These are phyloP conservation scores for Vitis labrusca DNA, from an alignment of 164 flowering plant genomes.

Conservation along the genomic window DNA sequence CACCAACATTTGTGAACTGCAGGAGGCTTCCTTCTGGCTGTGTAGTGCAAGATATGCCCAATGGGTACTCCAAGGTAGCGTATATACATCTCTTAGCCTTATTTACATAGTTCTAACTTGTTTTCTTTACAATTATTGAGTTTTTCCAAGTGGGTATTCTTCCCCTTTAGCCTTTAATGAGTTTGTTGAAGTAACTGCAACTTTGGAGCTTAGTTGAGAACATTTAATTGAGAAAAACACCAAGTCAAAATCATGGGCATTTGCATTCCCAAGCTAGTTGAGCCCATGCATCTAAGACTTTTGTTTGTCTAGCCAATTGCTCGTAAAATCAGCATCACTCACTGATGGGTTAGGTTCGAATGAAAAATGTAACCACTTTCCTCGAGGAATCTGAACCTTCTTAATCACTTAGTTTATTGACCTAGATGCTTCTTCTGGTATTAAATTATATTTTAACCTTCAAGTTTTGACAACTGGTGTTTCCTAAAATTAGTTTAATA, in stretches of 20 bases:
- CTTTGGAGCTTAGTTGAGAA: constrained; percentile 25
- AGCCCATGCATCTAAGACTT: constrained; percentile 34
- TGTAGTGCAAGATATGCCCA: constrained; percentile 95
- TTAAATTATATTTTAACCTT: constrained; percentile 14
- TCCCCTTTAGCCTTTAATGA: constrained; percentile 37
- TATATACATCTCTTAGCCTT: background rate
- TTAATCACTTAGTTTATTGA: constrained; percentile 19
- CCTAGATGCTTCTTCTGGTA: constrained; percentile 45
- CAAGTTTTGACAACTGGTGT: constrained; percentile 33
- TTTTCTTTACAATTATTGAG: constrained; percentile 26
- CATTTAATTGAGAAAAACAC: constrained; percentile 18
- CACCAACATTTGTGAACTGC: constrained; percentile 47
- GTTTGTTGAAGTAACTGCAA: constrained; percentile 36
- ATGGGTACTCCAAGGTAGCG: constrained; percentile 92
- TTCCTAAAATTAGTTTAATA: constrained; percentile 20
- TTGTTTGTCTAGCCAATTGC: constrained; percentile 35
- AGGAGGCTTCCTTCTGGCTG: constrained; percentile 97
- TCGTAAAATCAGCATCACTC: constrained; percentile 24
- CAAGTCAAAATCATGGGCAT: constrained; percentile 25
- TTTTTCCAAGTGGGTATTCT: constrained; percentile 25
- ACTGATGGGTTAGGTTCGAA: constrained; percentile 8
- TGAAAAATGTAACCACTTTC: background rate
- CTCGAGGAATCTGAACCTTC: constrained; percentile 36
- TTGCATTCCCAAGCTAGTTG: constrained; percentile 19
- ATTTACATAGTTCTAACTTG: background rate